These are phyloP conservation scores for Anastatica hierochuntica DNA, from an alignment of 345 rosid species.

Conservation along the genomic window DNA sequence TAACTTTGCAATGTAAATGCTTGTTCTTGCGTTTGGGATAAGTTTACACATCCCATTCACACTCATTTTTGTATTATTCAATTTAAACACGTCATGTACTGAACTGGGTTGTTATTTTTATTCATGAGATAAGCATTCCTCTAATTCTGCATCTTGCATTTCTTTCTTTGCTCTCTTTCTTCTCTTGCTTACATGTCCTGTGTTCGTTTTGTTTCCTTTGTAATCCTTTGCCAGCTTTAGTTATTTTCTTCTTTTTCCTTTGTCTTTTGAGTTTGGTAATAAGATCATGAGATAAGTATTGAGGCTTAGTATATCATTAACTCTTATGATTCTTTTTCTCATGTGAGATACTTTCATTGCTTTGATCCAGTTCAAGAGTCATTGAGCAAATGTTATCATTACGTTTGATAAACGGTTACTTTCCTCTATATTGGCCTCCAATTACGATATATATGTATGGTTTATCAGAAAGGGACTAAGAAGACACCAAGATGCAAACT, in stretches of 20 bases:
- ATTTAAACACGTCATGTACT: not conserved
- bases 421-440: not conserved
- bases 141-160: not conserved
- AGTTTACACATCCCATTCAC: constrained; percentile 4
- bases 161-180: not conserved
- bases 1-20: not conserved
- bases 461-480: constrained; percentile 28
- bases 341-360: not conserved
- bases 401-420: not conserved
- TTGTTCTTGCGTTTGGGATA: constrained; percentile 10
- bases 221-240: not conserved
- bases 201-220: not conserved
- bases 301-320: not conserved
- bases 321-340: not conserved
- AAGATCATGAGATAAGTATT: not conserved
- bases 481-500: constrained; percentile 26
- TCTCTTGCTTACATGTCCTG: not conserved
- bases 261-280: not conserved
- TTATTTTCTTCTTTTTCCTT: not conserved
- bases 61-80: constrained; percentile 2
- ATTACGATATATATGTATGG: not conserved
- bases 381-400: not conserved
- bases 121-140: constrained; percentile 2
- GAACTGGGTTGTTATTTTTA: not conserved
- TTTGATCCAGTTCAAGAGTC: not conserved